phyloP scores from a whole-genome alignment of 202 grass and related monocot species.

The Digitaria exilis region DNA sequence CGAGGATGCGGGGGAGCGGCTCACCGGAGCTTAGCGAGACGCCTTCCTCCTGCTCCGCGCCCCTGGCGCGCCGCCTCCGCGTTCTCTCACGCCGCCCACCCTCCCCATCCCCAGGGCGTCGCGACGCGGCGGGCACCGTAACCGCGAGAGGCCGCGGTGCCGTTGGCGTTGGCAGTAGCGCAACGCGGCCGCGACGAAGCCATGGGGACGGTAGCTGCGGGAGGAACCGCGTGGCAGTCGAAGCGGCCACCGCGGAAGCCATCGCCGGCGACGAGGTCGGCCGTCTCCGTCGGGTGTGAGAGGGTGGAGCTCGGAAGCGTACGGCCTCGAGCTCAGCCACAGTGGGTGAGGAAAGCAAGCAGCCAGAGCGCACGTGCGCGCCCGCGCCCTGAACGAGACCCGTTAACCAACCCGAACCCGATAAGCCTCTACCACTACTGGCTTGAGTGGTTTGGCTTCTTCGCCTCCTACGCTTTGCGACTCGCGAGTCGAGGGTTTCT shows the following conservation, averaged over 20 bases:
- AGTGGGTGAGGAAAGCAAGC: no score
- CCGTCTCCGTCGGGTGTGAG: background rate
- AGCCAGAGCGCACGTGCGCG: conserved; percentile 25
- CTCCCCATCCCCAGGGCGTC: conserved; percentile 26
- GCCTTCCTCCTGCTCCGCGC: conserved; percentile 46
- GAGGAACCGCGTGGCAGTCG: conserved; percentile 16
- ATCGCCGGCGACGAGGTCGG: conserved; percentile 48
- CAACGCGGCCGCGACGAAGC: background rate
- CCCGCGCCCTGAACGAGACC: no score
- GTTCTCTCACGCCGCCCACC: background rate
- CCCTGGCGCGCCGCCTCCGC: conserved; percentile 34
- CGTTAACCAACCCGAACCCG: background rate
- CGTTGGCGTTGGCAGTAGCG: background rate
- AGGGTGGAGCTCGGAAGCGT: conserved; percentile 21
- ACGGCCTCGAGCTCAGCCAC: conserved; percentile 48
- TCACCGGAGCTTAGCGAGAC: conserved; percentile 53
- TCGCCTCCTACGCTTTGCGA: background rate
- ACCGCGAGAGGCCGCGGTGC: conserved; percentile 39
- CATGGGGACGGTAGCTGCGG: background rate
- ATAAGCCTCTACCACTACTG: background rate
- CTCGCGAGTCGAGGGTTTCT: conserved; percentile 35
- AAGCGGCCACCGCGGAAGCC: conserved; percentile 32
- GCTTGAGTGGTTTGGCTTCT: background rate
- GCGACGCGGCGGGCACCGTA: conserved; percentile 43
- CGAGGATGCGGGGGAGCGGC: background rate